phyloP scores from a whole-genome alignment of 108 stramenopile genomes.

The Nitzschia sp. region DNA sequence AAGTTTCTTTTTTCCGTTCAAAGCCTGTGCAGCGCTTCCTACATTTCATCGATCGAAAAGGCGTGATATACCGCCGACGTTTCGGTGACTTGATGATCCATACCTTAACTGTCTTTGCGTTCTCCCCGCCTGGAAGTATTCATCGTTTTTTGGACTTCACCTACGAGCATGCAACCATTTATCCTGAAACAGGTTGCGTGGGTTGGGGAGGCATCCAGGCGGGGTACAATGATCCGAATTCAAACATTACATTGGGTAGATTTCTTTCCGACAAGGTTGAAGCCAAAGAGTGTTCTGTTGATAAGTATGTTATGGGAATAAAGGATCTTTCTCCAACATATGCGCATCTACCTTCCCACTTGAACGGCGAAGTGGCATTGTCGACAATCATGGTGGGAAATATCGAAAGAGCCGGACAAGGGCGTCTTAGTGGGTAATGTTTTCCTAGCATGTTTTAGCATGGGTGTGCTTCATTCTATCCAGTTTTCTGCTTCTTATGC shows the following conservation, averaged over 20 bases:
- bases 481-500: conserved; percentile 18
- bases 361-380: conserved; percentile 16
- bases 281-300: conserved; percentile 5
- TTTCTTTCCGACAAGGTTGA: conserved; percentile 24
- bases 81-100: conserved; percentile 80
- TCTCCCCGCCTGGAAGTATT: conserved; percentile 54
- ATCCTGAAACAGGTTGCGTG: conserved; percentile 42
- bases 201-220: conserved; percentile 59
- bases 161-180: conserved; percentile 66
- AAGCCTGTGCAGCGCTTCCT: conserved; percentile 50
- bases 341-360: conserved; percentile 26
- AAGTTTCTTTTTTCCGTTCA: conserved; percentile 53
- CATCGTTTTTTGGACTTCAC: conserved; percentile 81
- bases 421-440: conserved; percentile 13
- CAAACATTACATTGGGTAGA: conserved; percentile 22
- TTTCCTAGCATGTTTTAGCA: too few relatives aligned
- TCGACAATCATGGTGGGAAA: conserved; percentile 37
- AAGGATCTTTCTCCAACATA: conserved; percentile 41
- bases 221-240: conserved; percentile 49
- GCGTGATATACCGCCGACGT: conserved; percentile 63
- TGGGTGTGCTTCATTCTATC: background rate
- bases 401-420: conserved; percentile 29
- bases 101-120: conserved; percentile 62
- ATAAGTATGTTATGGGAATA: background rate
- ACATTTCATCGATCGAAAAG: conserved; percentile 60